Percentiles rank a stretch among this genome's conserved stretches.
Conservation (phyloP, 805 yeast genomes). For the Groenewaldozyma salmanticensis region DNA sequence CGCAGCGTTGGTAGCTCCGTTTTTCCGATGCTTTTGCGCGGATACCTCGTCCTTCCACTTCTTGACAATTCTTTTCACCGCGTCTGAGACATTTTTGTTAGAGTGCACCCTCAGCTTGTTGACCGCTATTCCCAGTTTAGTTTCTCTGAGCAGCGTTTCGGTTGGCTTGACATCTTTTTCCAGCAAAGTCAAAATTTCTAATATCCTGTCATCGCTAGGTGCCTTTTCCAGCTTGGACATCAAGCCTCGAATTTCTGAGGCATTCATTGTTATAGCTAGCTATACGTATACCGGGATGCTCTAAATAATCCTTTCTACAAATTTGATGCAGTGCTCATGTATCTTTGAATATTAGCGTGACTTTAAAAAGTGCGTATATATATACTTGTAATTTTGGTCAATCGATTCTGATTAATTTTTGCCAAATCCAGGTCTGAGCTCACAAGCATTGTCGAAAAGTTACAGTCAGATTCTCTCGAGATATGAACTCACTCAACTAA, state of each 20-base stretch:
- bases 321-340: too few relatives aligned
- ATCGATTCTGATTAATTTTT: too few relatives aligned
- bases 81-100: slow-evolving; percentile 46
- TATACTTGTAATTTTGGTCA: too few relatives aligned
- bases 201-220: slow-evolving; percentile 49
- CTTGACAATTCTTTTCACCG: slow-evolving; percentile 76
- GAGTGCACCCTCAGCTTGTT: slow-evolving; percentile 72
- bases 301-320: too few relatives aligned
- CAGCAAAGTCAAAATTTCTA: slow-evolving; percentile 56
- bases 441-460: too few relatives aligned
- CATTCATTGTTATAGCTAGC: too few relatives aligned
- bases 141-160: slow-evolving; percentile 70
- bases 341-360: too few relatives aligned
- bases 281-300: too few relatives aligned
- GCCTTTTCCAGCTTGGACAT: slow-evolving; percentile 70
- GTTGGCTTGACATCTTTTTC: slow-evolving; percentile 72
- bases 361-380: too few relatives aligned
- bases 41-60: slow-evolving; percentile 85
- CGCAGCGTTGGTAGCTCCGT: slow-evolving; percentile 14
- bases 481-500: too few relatives aligned
- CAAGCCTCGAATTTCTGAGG: slow-evolving; percentile 62
- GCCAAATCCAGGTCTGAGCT: too few relatives aligned
- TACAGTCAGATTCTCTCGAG: too few relatives aligned
- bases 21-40: slow-evolving; percentile 19
- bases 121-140: slow-evolving; percentile 95